Percentiles rank a stretch among this genome's conserved stretches.
phyloP scores from a whole-genome alignment of 2,329 filamentous ascomycete genomes.

The Epichloe aotearoae region DNA sequence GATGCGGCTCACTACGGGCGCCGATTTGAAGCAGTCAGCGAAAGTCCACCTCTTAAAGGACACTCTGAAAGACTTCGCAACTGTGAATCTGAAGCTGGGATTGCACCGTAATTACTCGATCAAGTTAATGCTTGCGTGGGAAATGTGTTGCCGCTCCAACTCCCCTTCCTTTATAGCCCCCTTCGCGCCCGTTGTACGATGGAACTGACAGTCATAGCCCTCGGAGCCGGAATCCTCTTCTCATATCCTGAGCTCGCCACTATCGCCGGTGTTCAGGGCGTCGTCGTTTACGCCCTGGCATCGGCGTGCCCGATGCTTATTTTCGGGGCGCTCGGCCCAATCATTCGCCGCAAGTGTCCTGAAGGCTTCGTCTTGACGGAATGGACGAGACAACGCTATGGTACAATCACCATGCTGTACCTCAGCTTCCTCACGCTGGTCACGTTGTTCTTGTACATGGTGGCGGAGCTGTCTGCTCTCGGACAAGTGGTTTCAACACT shows the following conservation, averaged over 20 bases:
- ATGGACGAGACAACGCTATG: slow-evolving; percentile 72
- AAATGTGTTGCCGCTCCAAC: slow-evolving; percentile 83
- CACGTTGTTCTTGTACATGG: slow-evolving; percentile 79
- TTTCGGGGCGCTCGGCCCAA: slow-evolving; percentile 61
- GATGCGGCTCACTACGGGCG: slow-evolving; percentile 77
- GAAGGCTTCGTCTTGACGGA: slow-evolving; percentile 77
- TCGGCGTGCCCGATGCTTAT: slow-evolving; percentile 60
- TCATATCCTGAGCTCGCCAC: slow-evolving; percentile 71
- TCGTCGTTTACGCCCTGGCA: slow-evolving; percentile 62
- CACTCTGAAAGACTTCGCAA: slow-evolving; percentile 1
- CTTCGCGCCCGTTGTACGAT: slow-evolving; percentile 11
- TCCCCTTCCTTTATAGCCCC: slow-evolving; percentile 16
- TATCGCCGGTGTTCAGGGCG: slow-evolving; percentile 64
- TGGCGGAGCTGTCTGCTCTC: slow-evolving; percentile 67
- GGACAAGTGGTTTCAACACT: slow-evolving; percentile 65
- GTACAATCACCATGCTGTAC: slow-evolving; percentile 53
- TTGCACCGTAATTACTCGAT: slow-evolving; percentile 93
- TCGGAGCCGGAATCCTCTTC: slow-evolving; percentile 75
- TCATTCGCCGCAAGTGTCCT: slow-evolving; percentile 67
- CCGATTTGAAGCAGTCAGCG: slow-evolving; percentile 41
- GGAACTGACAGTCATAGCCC: slow-evolving; percentile 45
- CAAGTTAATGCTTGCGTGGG: slow-evolving; percentile 99
- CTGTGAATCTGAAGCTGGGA: slow-evolving; percentile 65
- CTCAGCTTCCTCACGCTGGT: slow-evolving; percentile 66
- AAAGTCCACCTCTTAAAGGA: slow-evolving; percentile 35